Evolutionary conservation across 805 yeast species (phyloP).

Genomic region (Spathaspora passalidarum): DNA sequence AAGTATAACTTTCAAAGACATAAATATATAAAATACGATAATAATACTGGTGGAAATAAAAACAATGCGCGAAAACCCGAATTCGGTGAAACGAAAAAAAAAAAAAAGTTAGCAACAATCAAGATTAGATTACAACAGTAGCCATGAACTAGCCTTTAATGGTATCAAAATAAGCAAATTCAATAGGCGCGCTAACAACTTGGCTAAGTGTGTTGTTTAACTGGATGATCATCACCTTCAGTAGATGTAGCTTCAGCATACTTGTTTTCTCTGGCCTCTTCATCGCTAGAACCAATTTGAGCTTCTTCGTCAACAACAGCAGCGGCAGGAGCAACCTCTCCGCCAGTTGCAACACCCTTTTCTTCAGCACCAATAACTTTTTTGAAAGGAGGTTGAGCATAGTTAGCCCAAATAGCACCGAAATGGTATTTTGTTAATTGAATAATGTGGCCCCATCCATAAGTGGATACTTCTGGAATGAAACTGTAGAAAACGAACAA

Average conservation of each 20-base stretch:
- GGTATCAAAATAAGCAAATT: no score
- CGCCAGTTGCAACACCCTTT: background rate
- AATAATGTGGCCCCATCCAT: constrained; percentile 6
- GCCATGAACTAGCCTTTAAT: background rate
- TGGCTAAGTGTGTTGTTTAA: background rate
- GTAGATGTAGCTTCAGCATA: constrained; percentile 2
- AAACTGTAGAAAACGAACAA: constrained; percentile 7
- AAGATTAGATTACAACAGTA: no score
- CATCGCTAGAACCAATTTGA: constrained; percentile 3
- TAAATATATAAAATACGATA: no score
- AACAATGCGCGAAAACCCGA: no score
- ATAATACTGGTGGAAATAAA: no score
- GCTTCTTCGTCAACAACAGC: constrained; percentile 7
- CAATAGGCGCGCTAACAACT: background rate
- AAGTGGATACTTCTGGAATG: constrained; percentile 4
- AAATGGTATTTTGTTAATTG: background rate
- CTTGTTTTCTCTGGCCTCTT: constrained; percentile 4
- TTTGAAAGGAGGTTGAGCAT: background rate
- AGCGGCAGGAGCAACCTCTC: background rate
- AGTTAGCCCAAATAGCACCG: constrained; percentile 9
- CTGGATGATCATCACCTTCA: constrained; percentile 1
- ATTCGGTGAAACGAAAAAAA: no score
- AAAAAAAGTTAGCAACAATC: no score
- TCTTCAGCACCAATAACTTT: constrained; percentile 1
- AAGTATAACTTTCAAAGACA: no score